Evolutionary conservation across 2,329 filamentous ascomycete species (phyloP), one percentile per base, ranked within the genome.

Genomic region (Hypocrella siamensis): DNA sequence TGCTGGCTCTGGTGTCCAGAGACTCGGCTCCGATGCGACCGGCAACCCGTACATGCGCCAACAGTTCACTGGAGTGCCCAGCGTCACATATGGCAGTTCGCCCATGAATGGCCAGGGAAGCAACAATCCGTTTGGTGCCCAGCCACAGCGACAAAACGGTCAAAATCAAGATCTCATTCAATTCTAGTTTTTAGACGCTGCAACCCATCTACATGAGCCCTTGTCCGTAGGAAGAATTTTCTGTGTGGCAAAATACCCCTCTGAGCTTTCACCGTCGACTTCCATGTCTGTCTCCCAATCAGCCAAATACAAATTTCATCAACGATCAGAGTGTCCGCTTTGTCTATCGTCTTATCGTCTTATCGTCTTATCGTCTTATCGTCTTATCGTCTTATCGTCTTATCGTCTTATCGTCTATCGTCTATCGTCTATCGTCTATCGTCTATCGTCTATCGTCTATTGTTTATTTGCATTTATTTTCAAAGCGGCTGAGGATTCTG

Each of bases 41-140:
- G 79, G 79, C 19, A 96, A 96, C 49, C 90, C 90, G 1, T 98
- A 96, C 61, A 61, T 93, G 44, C 72, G 76, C 37, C 74, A 75
- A 38, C 84, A 92, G 51, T 90, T 79, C 46, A 93, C 83, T 0
- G 84, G 84, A 25, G 72, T 78, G 68, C 75, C 75, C 18, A 63
- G 61, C 19, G 57, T 70, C 18, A 65, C 60, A 28, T 77, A 78
- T 39, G 59, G 61, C 12, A 39, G 44, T 19, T 58, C 60, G 36
- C 65, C 66, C 11, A 71, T 70, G 6, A 69, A 67, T 40, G 65
- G 69, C 17, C 59, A 60, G 34, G 52, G 49, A 33, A 60, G 48
- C 37, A 65, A 56, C 49, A 78, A 77, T 42, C 72, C 73, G 0
- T 77, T 75, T 45, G 67, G 65, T n/a, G 49, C 43, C 12, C 46